Conservation (phyloP, 2,329 filamentous ascomycete genomes). For the Geosmithia putterillii region DNA sequence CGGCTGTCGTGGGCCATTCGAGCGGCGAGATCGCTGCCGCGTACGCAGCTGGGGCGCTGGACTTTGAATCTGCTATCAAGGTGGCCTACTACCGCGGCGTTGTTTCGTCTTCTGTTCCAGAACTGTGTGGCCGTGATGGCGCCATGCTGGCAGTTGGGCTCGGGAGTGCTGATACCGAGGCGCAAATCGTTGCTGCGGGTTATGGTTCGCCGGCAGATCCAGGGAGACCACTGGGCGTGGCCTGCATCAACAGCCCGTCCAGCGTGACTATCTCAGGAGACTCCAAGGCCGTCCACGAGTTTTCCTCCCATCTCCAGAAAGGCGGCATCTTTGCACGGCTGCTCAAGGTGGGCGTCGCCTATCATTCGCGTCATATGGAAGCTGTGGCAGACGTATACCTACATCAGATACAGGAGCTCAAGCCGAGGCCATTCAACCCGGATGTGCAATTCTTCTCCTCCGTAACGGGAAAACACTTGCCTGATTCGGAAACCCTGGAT, state of each 20-base stretch:
- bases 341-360: slow-evolving; percentile 7
- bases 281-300: slow-evolving; percentile 2
- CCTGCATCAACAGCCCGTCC: slow-evolving; percentile 7
- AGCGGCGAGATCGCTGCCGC: slow-evolving; percentile 36
- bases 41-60: slow-evolving; percentile 27
- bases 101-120: too few relatives aligned
- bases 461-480: not conserved
- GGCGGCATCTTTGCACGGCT: slow-evolving; percentile 4
- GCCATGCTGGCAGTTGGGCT: slow-evolving; percentile 44
- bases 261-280: slow-evolving; percentile 5
- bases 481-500: not conserved
- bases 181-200: not conserved
- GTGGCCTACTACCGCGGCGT: slow-evolving; percentile 28
- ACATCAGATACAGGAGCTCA: not conserved
- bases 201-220: too few relatives aligned
- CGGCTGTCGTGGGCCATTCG: slow-evolving; percentile 30
- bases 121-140: slow-evolving; percentile 12
- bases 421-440: not conserved
- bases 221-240: too few relatives aligned
- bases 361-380: slow-evolving; percentile 8
- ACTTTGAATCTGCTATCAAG: slow-evolving; percentile 26
- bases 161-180: slow-evolving; percentile 12
- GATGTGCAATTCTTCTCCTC: slow-evolving; percentile 3
- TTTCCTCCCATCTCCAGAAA: slow-evolving; percentile 1
- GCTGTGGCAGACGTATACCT: slow-evolving; percentile 10